Evolutionary conservation across 345 rosid species (phyloP), one percentile per base, ranked within the genome.

Genomic region (Mallotus nudiflorus): DNA sequence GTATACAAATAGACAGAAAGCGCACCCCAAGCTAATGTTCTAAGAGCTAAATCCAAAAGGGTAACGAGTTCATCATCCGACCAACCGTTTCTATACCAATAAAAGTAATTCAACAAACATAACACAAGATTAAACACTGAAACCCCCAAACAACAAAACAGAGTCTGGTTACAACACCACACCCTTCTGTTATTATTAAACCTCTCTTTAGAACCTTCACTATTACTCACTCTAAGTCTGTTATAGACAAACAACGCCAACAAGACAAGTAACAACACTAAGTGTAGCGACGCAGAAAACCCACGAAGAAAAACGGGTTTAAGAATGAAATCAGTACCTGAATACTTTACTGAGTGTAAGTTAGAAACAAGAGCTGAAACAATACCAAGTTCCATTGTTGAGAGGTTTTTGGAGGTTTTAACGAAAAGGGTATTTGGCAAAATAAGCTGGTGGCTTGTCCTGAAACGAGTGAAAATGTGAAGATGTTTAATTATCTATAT

Each of bases 1-100:
- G 54, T 31, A 54, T 78, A 67, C 68, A 89, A 49, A 70, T 65
- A 78, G 55, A 81, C 66, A 62, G 76, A 74, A 60, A 88, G 68
- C 24, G 82, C 75, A 74, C 79, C 89, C 97, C 97, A 93, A 71
- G 87, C 81, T 70, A 87, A 73, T 39, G 93, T 76, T 77, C 81
- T 82, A 22, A 85, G 71, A 19, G 73, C 82, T 61, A 81, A 84
- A 83, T 93, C 93, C 65, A 80, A 77, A 73, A 89, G 76, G 67
- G 83, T 82, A 54, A 84, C 84, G 62, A 85, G 62, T 13, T 78
- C 73, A 57, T 54, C 73, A 71, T 81, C 89, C 31, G 80, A 84
- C 93, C 91, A 88, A 39, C 68, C 85, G 77, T 83, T 84, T 64
- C 64, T 76, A 75, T 82, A 81, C 97, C 93, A 83, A 65, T 75